These are phyloP conservation scores for Quercus rubra DNA, from an alignment of 306 rosid genomes.

Conservation along the genomic window DNA sequence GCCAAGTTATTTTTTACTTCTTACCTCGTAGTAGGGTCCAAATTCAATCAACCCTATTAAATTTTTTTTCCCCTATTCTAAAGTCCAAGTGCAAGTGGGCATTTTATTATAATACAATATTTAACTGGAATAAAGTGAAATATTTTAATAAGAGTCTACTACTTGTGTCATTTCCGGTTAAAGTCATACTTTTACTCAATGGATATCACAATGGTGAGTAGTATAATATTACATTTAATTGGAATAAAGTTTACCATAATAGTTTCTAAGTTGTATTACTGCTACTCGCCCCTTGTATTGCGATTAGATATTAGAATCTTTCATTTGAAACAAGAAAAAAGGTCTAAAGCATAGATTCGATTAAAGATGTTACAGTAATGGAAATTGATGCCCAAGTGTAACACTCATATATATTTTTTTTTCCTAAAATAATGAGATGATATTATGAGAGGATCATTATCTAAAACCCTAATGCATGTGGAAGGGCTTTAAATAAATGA, in stretches of 20 bases:
- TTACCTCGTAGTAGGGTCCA: neutral
- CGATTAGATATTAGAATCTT: neutral
- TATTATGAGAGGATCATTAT: too few species aligned
- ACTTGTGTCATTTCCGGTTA: too few species aligned
- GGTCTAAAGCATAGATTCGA: conserved; percentile 36
- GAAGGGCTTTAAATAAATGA: neutral
- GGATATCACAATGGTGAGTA: too few species aligned
- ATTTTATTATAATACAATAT: too few species aligned
- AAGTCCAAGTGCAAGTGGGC: too few species aligned
- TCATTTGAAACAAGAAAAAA: neutral
- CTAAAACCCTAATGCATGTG: neutral
- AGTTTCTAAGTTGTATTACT: neutral
- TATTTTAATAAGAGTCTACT: neutral
- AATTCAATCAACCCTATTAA: neutral
- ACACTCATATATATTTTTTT: too few species aligned
- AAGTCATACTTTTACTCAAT: neutral
- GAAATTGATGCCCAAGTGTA: too few species aligned
- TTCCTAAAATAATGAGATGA: too few species aligned
- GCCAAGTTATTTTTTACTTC: neutral
- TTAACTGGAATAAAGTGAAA: too few species aligned
- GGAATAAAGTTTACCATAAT: neutral
- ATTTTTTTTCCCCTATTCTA: too few species aligned
- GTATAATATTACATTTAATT: neutral
- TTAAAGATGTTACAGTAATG: too few species aligned
- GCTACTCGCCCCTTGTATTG: neutral